Percentiles rank a stretch among this genome's conserved stretches.
These are phyloP conservation scores for Nannizziopsis arthrosporioides DNA, from an alignment of 2,329 filamentous ascomycete species.

Conservation along the genomic window DNA sequence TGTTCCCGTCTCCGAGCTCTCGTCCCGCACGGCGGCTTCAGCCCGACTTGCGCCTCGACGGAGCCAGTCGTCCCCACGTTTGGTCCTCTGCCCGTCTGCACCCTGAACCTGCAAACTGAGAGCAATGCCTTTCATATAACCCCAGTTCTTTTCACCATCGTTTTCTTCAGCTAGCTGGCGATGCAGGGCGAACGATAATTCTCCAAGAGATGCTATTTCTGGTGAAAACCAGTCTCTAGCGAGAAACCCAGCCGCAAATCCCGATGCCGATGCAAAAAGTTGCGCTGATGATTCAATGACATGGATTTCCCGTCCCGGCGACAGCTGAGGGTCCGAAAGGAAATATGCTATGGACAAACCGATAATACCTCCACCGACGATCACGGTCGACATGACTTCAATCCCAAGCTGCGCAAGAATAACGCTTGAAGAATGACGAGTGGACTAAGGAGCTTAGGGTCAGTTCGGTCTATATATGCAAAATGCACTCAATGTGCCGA, in stretches of 20 bases:
- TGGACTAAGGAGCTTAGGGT: background rate
- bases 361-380: conserved; percentile 59
- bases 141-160: conserved; percentile 48
- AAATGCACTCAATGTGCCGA: too few species aligned
- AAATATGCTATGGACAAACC: conserved; percentile 62
- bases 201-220: conserved; percentile 47
- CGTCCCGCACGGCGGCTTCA: conserved; percentile 36
- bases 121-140: conserved; percentile 48
- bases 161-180: conserved; percentile 49
- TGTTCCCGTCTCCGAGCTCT: conserved; percentile 24
- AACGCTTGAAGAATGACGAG: background rate
- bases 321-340: conserved; percentile 39
- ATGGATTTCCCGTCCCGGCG: conserved; percentile 36
- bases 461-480: background rate
- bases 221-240: conserved; percentile 61
- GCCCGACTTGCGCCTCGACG: conserved; percentile 52
- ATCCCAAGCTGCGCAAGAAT: background rate
- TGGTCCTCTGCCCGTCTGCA: conserved; percentile 29
- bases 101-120: conserved; percentile 41
- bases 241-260: conserved; percentile 62
- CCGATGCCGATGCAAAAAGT: conserved; percentile 63
- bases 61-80: conserved; percentile 54
- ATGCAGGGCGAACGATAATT: conserved; percentile 59
- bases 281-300: conserved; percentile 46
- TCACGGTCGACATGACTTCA: conserved; percentile 45